Evolutionary conservation across 2,329 filamentous ascomycete genomes (phyloP).

Genomic region (Nothophoma quercina): DNA sequence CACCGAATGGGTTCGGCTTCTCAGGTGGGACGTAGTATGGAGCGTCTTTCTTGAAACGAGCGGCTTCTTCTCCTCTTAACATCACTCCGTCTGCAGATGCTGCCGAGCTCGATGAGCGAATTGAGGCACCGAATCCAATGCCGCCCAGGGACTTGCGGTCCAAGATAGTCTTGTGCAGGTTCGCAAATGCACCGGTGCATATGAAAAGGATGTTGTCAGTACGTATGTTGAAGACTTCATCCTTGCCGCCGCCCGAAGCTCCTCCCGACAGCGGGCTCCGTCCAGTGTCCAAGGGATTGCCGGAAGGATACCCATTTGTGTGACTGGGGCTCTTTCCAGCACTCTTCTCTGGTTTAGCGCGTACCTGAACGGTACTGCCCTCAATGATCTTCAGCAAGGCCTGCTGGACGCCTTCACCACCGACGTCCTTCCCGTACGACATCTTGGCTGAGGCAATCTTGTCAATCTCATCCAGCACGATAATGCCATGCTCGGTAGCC

Average conservation of each 20-base stretch:
- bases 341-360: slow-evolving; percentile 79
- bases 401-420: slow-evolving; percentile 96
- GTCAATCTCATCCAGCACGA: slow-evolving; percentile 96
- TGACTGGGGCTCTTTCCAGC: slow-evolving; percentile 33
- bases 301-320: slow-evolving; percentile 17
- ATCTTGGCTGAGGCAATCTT: slow-evolving; percentile 93
- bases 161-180: slow-evolving; percentile 85
- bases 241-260: slow-evolving; percentile 52
- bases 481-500: slow-evolving; percentile 87
- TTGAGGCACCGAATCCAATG: slow-evolving; percentile 89
- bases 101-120: slow-evolving; percentile 65
- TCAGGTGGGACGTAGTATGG: slow-evolving; percentile 59
- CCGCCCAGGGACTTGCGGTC: slow-evolving; percentile 85
- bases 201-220: slow-evolving; percentile 98
- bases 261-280: slow-evolving; percentile 23
- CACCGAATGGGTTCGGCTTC: slow-evolving; percentile 32
- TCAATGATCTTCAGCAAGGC: slow-evolving; percentile 95
- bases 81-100: slow-evolving; percentile 66
- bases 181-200: slow-evolving; percentile 93
- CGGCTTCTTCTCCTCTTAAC: slow-evolving; percentile 62
- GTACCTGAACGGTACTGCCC: slow-evolving; percentile 90
- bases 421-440: slow-evolving; percentile 89
- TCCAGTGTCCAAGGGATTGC: slow-evolving; percentile 31
- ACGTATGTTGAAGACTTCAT: slow-evolving; percentile 75
- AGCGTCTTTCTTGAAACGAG: slow-evolving; percentile 65